Percentiles rank a stretch among this genome's conserved stretches.
phyloP scores from a whole-genome alignment of 768 basidiomycete species.

The Asterophora parasitica region DNA sequence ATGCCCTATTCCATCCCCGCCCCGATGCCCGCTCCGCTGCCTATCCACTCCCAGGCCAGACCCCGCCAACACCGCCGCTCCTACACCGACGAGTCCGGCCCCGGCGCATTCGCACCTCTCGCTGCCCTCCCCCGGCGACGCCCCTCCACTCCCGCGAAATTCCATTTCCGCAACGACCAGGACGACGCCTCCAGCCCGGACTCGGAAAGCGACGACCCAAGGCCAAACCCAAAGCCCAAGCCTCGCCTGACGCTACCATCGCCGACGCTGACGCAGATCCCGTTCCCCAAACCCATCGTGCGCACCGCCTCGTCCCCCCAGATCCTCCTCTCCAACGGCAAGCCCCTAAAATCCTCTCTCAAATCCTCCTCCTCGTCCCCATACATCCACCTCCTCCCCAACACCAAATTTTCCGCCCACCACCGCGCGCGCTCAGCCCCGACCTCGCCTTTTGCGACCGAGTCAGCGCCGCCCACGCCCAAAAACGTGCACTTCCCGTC shows the following conservation, averaged over 20 bases:
- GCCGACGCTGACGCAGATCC: conserved; percentile 17
- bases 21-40: conserved; percentile 17
- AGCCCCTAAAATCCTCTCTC: conserved; percentile 82
- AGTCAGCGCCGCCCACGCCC: conserved; percentile 26
- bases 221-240: too few species aligned
- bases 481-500: conserved; percentile 91
- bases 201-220: conserved; percentile 20
- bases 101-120: conserved; percentile 47
- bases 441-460: conserved; percentile 42
- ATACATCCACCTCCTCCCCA: conserved; percentile 35
- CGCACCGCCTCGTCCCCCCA: conserved; percentile 35
- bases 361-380: conserved; percentile 57
- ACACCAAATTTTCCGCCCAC: conserved; percentile 17
- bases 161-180: conserved; percentile 36
- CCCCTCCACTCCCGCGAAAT: conserved; percentile 18
- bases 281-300: too few species aligned
- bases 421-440: conserved; percentile 52
- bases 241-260: conserved; percentile 11
- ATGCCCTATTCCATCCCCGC: conserved; percentile 31
- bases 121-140: conserved; percentile 35
- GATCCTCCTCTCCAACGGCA: conserved; percentile 66
- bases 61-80: conserved; percentile 34
- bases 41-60: conserved; percentile 25
- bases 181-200: conserved; percentile 20
- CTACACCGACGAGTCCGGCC: conserved; percentile 35